Conservation (phyloP, 169 alveolate genomes). For the Plasmodium gallinaceum region DNA sequence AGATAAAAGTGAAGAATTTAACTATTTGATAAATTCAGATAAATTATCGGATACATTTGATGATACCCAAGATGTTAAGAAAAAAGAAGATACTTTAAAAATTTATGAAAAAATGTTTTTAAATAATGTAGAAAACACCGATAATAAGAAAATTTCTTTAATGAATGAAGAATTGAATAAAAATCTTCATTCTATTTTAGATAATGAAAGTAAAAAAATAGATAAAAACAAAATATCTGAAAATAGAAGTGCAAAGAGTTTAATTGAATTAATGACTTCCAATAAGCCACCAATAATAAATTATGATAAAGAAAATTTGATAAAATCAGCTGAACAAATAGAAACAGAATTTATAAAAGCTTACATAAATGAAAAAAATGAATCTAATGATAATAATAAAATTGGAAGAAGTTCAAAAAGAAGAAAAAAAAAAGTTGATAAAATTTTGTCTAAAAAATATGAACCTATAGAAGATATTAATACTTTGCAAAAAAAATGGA, state of each 20-base stretch:
- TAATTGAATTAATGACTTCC: slow-evolving; percentile 47
- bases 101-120: slow-evolving; percentile 63
- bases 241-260: slow-evolving; percentile 27
- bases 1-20: not conserved
- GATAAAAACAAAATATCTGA: slow-evolving; percentile 4
- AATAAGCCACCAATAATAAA: slow-evolving; percentile 62
- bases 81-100: slow-evolving; percentile 65
- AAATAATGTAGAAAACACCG: not conserved
- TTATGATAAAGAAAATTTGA: slow-evolving; percentile 66
- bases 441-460: slow-evolving; percentile 28
- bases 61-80: slow-evolving; percentile 22
- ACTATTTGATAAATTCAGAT: not conserved
- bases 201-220: slow-evolving; percentile 3
- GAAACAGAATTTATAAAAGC: slow-evolving; percentile 75
- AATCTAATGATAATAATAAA: slow-evolving; percentile 30
- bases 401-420: slow-evolving; percentile 44
- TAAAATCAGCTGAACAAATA: slow-evolving; percentile 75
- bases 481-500: slow-evolving; percentile 61
- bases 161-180: slow-evolving; percentile 26
- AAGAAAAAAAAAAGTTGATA: slow-evolving; percentile 34
- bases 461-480: slow-evolving; percentile 38
- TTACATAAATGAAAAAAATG: slow-evolving; percentile 42
- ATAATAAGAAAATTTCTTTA: not conserved
- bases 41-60: not conserved
- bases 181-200: slow-evolving; percentile 17